A percentile compares a stretch with the other conserved stretches of the same genome.
phyloP scores from a whole-genome alignment of 768 basidiomycete species.

The Lactifluus piperatus region DNA sequence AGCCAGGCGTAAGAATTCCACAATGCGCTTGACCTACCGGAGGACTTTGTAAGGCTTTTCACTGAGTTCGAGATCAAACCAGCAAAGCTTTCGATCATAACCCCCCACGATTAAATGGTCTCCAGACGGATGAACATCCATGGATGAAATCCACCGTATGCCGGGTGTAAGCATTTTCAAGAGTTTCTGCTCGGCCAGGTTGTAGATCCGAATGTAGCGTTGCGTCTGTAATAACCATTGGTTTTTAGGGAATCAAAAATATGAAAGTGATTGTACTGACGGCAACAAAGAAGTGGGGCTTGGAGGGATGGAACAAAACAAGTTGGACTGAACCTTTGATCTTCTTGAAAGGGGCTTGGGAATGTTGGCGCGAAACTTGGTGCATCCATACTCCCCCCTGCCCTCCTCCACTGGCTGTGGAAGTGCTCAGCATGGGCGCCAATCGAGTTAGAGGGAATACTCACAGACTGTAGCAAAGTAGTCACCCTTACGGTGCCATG shows the following conservation, averaged over 20 bases:
- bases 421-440: neutral
- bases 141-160: constrained; percentile 92
- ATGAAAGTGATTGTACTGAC: constrained; percentile 41
- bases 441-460: constrained; percentile 29
- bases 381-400: constrained; percentile 93
- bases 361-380: constrained; percentile 86
- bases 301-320: constrained; percentile 89
- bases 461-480: constrained; percentile 92
- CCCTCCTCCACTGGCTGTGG: constrained; percentile 50
- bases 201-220: constrained; percentile 92
- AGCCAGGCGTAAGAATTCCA: neutral
- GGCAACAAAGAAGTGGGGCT: constrained; percentile 96
- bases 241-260: neutral
- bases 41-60: constrained; percentile 96
- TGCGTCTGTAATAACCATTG: constrained; percentile 56
- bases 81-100: constrained; percentile 95
- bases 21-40: constrained; percentile 42
- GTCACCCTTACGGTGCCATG: constrained; percentile 93
- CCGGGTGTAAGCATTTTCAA: constrained; percentile 93
- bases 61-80: constrained; percentile 97
- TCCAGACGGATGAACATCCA: constrained; percentile 94
- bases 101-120: constrained; percentile 97
- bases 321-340: constrained; percentile 85
- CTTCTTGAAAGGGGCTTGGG: constrained; percentile 96
- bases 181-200: constrained; percentile 87